phyloP scores from a whole-genome alignment of 805 yeast species.

The Saccharomyces jurei region DNA sequence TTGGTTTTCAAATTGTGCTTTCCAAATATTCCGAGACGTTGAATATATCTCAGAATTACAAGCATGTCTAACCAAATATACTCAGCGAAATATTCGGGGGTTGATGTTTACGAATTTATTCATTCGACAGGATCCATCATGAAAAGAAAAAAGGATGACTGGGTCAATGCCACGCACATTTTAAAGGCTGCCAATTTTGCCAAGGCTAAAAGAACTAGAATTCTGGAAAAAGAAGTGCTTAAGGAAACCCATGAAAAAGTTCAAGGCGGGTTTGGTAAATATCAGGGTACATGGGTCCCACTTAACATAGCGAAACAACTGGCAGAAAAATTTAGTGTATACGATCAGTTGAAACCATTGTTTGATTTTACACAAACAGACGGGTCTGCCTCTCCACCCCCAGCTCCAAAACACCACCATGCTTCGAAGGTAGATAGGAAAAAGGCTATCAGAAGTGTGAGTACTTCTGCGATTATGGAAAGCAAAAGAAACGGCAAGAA shows the following conservation, averaged over 20 bases:
- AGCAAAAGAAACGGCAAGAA: conserved; percentile 43
- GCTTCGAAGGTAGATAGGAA: conserved; percentile 40
- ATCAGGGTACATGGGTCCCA: conserved; percentile 97
- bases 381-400: conserved; percentile 48
- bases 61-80: conserved; percentile 37
- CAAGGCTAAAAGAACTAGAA: conserved; percentile 86
- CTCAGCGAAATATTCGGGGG: conserved; percentile 71
- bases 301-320: conserved; percentile 60
- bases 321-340: conserved; percentile 57
- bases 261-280: conserved; percentile 95
- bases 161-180: conserved; percentile 93
- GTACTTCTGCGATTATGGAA: conserved; percentile 18
- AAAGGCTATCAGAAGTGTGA: conserved; percentile 23
- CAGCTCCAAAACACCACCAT: conserved; percentile 60
- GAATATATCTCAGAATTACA: neutral
- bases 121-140: conserved; percentile 63
- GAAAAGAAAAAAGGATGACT: conserved; percentile 68
- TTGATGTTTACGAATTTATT: conserved; percentile 73
- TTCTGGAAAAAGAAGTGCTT: conserved; percentile 85
- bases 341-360: conserved; percentile 54
- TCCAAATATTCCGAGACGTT: neutral
- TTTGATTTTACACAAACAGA: conserved; percentile 50
- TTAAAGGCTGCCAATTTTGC: conserved; percentile 89
- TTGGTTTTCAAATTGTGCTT: neutral
- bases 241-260: conserved; percentile 83